A percentile compares a stretch with the other conserved stretches of the same genome.
These are phyloP conservation scores for Diatrype stigma DNA, from an alignment of 2,329 filamentous ascomycete species.

Conservation along the genomic window DNA sequence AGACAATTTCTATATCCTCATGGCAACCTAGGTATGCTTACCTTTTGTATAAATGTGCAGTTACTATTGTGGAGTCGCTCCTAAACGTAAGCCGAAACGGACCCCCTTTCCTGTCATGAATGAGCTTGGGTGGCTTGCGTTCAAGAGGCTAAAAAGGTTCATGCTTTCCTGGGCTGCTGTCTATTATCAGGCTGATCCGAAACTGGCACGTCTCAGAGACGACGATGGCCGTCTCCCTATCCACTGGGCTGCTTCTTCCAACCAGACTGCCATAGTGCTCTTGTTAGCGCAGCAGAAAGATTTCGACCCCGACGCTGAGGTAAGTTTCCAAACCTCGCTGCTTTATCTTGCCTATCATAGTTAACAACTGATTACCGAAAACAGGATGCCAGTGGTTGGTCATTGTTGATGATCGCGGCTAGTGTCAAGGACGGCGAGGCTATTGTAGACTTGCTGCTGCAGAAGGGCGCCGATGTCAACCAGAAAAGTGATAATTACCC, in stretches of 20 bases:
- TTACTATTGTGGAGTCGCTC: slow-evolving; percentile 67
- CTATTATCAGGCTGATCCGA: slow-evolving; percentile 64
- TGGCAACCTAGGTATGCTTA: no score
- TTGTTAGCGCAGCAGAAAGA: slow-evolving; percentile 64
- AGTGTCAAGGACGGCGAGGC: slow-evolving; percentile 69
- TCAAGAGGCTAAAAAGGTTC: slow-evolving; percentile 24
- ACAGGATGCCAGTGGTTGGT: slow-evolving; percentile 76
- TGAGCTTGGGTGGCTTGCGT: slow-evolving; percentile 5
- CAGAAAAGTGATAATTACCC: slow-evolving; percentile 54
- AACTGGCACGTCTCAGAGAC: slow-evolving; percentile 68
- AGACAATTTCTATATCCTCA: no score
- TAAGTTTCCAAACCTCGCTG: no score
- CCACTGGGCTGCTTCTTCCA: slow-evolving; percentile 90
- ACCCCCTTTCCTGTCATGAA: background rate
- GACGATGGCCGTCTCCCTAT: slow-evolving; percentile 85
- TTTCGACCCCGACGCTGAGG: slow-evolving; percentile 82
- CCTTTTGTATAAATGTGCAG: slow-evolving; percentile 37
- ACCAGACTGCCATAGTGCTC: slow-evolving; percentile 69
- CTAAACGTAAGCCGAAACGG: slow-evolving; percentile 50
- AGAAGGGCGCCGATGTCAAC: slow-evolving; percentile 68
- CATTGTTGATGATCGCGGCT: slow-evolving; percentile 76
- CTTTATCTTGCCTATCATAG: no score
- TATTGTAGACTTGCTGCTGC: slow-evolving; percentile 63
- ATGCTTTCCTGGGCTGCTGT: no score
- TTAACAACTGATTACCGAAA: background rate